phyloP scores from a whole-genome alignment of 2,329 filamentous ascomycete species.

The Colletotrichum somersetense region DNA sequence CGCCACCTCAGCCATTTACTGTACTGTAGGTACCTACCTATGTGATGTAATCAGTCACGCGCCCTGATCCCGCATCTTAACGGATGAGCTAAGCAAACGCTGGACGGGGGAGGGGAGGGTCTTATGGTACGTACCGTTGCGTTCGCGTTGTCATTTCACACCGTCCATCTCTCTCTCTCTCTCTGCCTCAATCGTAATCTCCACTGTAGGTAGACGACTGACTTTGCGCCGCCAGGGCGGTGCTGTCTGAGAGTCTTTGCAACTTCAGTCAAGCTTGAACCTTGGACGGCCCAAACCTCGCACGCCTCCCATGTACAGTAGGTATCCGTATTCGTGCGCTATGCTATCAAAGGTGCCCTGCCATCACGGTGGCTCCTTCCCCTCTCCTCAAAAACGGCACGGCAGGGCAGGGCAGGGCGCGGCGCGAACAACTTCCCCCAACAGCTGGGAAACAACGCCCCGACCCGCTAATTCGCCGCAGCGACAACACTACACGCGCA shows the following conservation, averaged over 20 bases:
- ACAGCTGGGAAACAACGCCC: constrained; percentile 35
- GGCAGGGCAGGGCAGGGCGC: neutral
- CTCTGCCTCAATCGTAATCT: constrained; percentile 28
- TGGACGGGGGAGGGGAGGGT: neutral
- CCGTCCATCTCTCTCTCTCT: constrained; percentile 2
- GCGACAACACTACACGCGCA: constrained; percentile 19
- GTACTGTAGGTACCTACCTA: too few species aligned
- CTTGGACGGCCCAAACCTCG: neutral
- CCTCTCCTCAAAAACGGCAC: constrained; percentile 16
- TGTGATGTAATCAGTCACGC: neutral
- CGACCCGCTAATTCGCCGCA: constrained; percentile 41
- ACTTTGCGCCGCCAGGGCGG: constrained; percentile 22
- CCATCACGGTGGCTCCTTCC: neutral
- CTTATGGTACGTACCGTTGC: constrained; percentile 12
- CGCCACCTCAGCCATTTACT: constrained; percentile 31
- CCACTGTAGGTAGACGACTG: constrained; percentile 10
- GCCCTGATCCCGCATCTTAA: constrained; percentile 6
- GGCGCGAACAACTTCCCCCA: neutral
- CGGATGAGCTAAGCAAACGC: constrained; percentile 13
- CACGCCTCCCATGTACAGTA: constrained; percentile 14
- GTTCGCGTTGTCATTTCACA: constrained; percentile 15
- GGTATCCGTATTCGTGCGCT: neutral
- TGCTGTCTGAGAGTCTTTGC: constrained; percentile 7
- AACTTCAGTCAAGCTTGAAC: neutral
- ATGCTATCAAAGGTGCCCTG: neutral